Evolutionary conservation across 805 yeast genomes (phyloP), one percentile per base, ranked within the genome.

Genomic region (Torulaspora microellipsoides): DNA sequence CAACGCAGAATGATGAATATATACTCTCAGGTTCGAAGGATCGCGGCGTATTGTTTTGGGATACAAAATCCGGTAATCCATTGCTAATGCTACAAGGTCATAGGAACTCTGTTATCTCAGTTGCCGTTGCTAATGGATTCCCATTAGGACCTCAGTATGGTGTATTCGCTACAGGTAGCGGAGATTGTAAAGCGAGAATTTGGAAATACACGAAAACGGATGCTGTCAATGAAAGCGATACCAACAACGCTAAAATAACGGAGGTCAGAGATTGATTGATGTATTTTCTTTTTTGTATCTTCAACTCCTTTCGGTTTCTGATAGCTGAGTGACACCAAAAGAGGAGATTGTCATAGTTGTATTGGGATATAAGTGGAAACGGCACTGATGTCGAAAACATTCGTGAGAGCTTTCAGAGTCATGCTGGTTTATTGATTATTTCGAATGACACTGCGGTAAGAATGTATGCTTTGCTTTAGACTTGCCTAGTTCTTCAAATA

Each of bases 41-140:
- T 71, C 83, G 97, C 58, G 96, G 97, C 42, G 96, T 91, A 43
- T 85, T 90, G 50, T 85, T 91, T 72, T 91, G 99, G 99, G 96
- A 91, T 64, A 90, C 90, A 56, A 72, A 75, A 36, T 79, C 90
- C 11, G 96, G 96, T 50, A 90, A 87, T 66, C 95, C 96, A 42
- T 80, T 88, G 66, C 75, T 91, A 60, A 88, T 90, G 96, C 76
- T 93, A 57, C 97, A 89, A 71, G 98, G 98, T 29, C 98, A 91
- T 67, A 81, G 93, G 64, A 91, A 91, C 71, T 85, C 95, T 8
- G 98, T 93, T 37, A 91, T 91, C 55, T 82, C 91, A 43, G 98
- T 91, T 31, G 88, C 95, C 38, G 96, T 93, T 15, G 81, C 93
- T 17, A 88, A 89, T 54, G 81, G 80, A 49, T 82, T 87, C 49